Base-by-base conservation (phyloP, 2,329 filamentous ascomycete genomes). In the Scorias spongiosa region DNA sequence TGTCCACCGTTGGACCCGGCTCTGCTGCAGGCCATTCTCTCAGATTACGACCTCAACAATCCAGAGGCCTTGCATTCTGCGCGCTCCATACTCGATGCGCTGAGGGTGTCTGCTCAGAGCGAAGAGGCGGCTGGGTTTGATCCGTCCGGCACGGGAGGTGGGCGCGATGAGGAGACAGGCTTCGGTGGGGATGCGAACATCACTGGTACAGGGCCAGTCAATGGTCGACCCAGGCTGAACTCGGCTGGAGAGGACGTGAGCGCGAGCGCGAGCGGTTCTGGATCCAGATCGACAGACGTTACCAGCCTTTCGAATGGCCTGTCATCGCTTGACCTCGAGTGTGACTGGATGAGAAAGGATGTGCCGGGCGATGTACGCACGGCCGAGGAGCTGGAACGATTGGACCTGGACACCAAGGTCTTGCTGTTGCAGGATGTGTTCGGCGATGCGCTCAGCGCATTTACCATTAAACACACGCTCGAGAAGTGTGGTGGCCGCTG, bases 111-210 rank as follows among this genome's bases (percentile, higher is more conserved):
- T 46, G 85, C 82, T 1, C 59, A 67, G 0, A 63, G 66, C 1
- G 81, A 91, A 57, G 84, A 91, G 55, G 74, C 78, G 12, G 78
- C 76, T 9, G 79, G 78, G 0, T 93, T 93, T 56, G 85, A 91
- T 51, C 76, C 84, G 0, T 85, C 82, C 29, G 85, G 82, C 2
- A 75, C 80, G 20, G 74, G 78, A 26, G 73, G 71, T 14, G 38
- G 12, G 10, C 53, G 59, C 36, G 56, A 57, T 11, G 48, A 58
- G 17, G 20, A 26, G 20, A 26, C 7, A 26, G 20, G 20, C 20
- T 26, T 26, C 20, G 7, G 20, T 26, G 20, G 20, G 3, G 20
- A 3, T 26, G 46, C 49, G 47, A 12, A 59, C 53, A 12, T 57
- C 57, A 17, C 52, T 49, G 14, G 57, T 7, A 7, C 20, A 3